A percentile compares a stretch with the other conserved stretches of the same genome.
Conservation (phyloP, 2,329 filamentous ascomycete species). For the Juglanconis juglandina region DNA sequence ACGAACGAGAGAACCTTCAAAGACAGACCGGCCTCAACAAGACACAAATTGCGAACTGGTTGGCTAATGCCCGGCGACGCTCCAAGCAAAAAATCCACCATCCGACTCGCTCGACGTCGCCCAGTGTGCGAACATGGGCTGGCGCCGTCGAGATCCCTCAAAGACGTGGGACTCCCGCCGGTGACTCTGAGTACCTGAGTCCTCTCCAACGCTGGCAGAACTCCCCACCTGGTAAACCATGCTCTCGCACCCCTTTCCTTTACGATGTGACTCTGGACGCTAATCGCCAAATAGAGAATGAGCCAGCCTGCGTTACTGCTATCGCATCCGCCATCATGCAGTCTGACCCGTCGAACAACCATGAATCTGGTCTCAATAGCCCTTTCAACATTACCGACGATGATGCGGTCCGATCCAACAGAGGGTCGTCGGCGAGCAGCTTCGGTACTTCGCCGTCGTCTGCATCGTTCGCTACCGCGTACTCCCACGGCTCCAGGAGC, state of each 20-base stretch:
- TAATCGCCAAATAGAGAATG: conserved; percentile 40
- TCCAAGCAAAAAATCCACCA: conserved; percentile 62
- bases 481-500: conserved; percentile 55
- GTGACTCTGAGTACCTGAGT: conserved; percentile 49
- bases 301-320: conserved; percentile 56
- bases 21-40: conserved; percentile 75
- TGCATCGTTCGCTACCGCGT: conserved; percentile 56
- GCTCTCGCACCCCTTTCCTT: not conserved
- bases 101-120: conserved; percentile 64
- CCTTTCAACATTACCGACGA: conserved; percentile 59
- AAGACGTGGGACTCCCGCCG: conserved; percentile 51
- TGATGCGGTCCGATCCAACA: conserved; percentile 56
- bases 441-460: conserved; percentile 59
- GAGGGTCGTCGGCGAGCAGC: conserved; percentile 59
- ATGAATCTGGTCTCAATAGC: conserved; percentile 55
- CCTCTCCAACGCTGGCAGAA: conserved; percentile 57
- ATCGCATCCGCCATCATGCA: conserved; percentile 51
- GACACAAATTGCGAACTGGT: conserved; percentile 86
- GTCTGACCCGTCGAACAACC: conserved; percentile 48
- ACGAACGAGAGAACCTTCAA: conserved; percentile 78
- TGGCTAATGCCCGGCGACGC: conserved; percentile 81
- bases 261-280: not conserved
- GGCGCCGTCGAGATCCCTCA: conserved; percentile 72
- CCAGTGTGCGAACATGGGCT: conserved; percentile 59
- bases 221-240: conserved; percentile 42